These are phyloP conservation scores for Pseudogymnoascus sp. DNA, from an alignment of 2,329 filamentous ascomycete species.

Conservation along the genomic window DNA sequence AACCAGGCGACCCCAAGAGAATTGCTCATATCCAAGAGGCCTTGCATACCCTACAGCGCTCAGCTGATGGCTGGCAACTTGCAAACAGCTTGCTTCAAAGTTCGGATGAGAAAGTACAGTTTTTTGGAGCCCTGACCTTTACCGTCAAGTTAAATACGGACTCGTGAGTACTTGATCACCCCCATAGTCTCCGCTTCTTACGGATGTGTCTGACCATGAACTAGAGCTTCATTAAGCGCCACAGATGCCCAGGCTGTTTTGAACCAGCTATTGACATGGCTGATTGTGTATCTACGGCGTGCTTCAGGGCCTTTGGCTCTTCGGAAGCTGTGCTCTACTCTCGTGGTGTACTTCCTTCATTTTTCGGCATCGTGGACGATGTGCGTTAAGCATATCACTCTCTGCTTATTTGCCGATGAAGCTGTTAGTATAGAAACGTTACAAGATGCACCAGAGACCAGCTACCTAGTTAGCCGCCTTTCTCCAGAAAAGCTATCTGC, in stretches of 20 bases:
- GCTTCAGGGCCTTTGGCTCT: constrained; percentile 52
- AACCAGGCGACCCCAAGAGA: constrained; percentile 34
- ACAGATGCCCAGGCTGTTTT: constrained; percentile 51
- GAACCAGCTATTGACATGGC: constrained; percentile 52
- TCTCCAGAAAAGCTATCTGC: constrained; percentile 44
- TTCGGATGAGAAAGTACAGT: constrained; percentile 66
- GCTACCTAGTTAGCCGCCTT: constrained; percentile 38
- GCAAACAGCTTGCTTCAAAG: constrained; percentile 66
- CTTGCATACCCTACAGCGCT: constrained; percentile 69
- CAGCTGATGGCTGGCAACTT: constrained; percentile 74
- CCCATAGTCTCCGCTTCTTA: not conserved
- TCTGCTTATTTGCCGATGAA: constrained; percentile 44
- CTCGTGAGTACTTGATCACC: constrained; percentile 42
- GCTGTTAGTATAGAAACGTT: constrained; percentile 41
- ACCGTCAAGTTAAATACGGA: constrained; percentile 93
- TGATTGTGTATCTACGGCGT: constrained; percentile 44
- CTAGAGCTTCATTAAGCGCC: constrained; percentile 38
- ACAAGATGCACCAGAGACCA: constrained; percentile 35
- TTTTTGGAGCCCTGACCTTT: constrained; percentile 87
- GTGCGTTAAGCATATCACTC: constrained; percentile 55
- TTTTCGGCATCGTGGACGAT: constrained; percentile 59
- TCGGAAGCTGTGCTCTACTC: constrained; percentile 67
- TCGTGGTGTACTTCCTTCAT: constrained; percentile 67
- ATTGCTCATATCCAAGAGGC: constrained; percentile 57
- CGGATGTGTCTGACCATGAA: not conserved